A percentile compares a stretch with the other conserved stretches of the same genome.
Evolutionary conservation across 2,329 filamentous ascomycete genomes (phyloP).

Genomic region (Fusarium denticulatum): DNA sequence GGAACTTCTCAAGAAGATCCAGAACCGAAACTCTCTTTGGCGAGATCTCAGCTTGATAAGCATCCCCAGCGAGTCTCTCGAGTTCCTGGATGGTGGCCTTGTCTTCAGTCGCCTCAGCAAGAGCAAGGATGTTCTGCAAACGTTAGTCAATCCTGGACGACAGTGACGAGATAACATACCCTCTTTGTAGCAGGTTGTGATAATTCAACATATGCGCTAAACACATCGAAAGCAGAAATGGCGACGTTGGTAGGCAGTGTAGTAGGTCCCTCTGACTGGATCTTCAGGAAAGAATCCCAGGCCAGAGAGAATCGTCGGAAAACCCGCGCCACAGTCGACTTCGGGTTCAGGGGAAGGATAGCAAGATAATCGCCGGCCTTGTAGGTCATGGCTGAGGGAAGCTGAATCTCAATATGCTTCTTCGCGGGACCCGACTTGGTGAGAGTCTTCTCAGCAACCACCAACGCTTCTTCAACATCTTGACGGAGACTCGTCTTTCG

Average conservation of each 20-base stretch:
- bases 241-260: constrained; percentile 65
- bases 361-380: constrained; percentile 80
- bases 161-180: constrained; percentile 47
- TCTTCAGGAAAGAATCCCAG: constrained; percentile 74
- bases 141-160: constrained; percentile 12
- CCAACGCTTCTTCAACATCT: constrained; percentile 39
- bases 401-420: constrained; percentile 72
- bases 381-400: constrained; percentile 74
- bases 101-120: constrained; percentile 61
- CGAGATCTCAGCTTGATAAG: constrained; percentile 59
- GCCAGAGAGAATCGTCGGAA: constrained; percentile 73
- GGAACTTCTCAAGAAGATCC: constrained; percentile 74
- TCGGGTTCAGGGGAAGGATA: constrained; percentile 76
- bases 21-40: constrained; percentile 71
- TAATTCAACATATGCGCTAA: constrained; percentile 78
- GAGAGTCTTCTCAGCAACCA: constrained; percentile 34
- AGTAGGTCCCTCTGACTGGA: constrained; percentile 62
- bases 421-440: constrained; percentile 55
- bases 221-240: constrained; percentile 69
- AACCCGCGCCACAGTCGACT: constrained; percentile 68
- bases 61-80: constrained; percentile 56
- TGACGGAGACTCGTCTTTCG: constrained; percentile 40
- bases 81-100: constrained; percentile 56
- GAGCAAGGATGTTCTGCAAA: constrained; percentile 49
- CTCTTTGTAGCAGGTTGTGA: constrained; percentile 77